Evolutionary conservation across 2,329 filamentous ascomycete species (phyloP), one percentile per base, ranked within the genome.

Genomic region (Eutypella sp.): DNA sequence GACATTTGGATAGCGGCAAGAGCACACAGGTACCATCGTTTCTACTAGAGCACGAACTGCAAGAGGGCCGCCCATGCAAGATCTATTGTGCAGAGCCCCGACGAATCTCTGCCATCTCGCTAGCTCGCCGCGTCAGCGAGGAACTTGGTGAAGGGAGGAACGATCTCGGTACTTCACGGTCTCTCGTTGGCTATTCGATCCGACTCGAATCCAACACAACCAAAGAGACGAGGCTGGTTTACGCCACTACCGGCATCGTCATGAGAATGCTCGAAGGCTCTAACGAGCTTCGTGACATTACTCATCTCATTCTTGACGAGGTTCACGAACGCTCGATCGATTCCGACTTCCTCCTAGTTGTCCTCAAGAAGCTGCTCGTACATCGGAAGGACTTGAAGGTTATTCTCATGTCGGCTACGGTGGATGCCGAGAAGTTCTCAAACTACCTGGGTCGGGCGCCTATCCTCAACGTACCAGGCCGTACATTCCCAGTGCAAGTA

Each of bases 21-120:
- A 96, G 90, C 66, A 99, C 93, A 0, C 93, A 99, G 60, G 86
- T 96, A n/a, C 93, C 93, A 5, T 85, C 91, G 1, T 97, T 95
- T 61, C 80, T 99, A 44, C 73, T 99, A 7, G 93, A 99, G 64
- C 82, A 96, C 58, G 85, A 96, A 60, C 77, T 99, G 41, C 79
- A 82, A 3, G 79, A 85, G 51, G 92, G 91, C 4, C 85, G 82
- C 52, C 73, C 81, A 5, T 97, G 91, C 68, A 96, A 95, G 60
- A 84, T 99, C 10, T 97, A 92, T 63, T 96, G 93, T 62, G 96
- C 93, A 0, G 91, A 99, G 63, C 93, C 93, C 29, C 83, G 93
- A 37, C 84, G 93, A 62, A 99, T 99, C 50, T 99, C 93, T 15
- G 93, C 93, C 9, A 92, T 99, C 34, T 97, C 93, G 13, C 73